These are phyloP conservation scores for Conidiobolus incongruus DNA, from an alignment of 371 early-diverging fungal species.

Conservation along the genomic window DNA sequence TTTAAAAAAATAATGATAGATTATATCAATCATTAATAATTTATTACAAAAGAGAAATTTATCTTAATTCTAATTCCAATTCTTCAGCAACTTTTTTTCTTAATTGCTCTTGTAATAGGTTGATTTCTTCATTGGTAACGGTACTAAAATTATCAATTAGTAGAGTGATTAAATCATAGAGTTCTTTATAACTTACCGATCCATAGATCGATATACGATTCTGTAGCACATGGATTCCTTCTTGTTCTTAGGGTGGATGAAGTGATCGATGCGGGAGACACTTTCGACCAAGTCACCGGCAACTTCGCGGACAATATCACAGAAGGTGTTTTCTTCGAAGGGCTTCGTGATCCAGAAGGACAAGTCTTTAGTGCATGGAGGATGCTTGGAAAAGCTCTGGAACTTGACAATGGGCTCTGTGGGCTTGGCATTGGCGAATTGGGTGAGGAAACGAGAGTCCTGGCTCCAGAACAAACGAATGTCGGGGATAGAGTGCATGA, in stretches of 20 bases:
- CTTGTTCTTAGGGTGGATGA: conserved; percentile 64
- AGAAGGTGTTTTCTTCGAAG: conserved; percentile 84
- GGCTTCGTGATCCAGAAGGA: conserved; percentile 56
- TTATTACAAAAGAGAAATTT: conserved; percentile 7
- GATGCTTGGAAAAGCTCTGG: conserved; percentile 60
- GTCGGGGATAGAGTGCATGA: conserved; percentile 84
- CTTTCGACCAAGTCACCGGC: conserved; percentile 86
- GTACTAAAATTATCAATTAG: background rate
- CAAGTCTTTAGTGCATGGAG: conserved; percentile 78
- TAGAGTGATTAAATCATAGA: conserved; percentile 2
- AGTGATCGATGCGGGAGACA: conserved; percentile 72
- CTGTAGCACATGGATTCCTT: conserved; percentile 69
- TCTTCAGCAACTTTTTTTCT: conserved; percentile 33
- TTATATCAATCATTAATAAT: too few relatives aligned
- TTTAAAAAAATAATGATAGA: too few relatives aligned
- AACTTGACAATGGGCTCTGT: conserved; percentile 27
- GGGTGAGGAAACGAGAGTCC: conserved; percentile 69
- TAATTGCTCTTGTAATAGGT: conserved; percentile 62
- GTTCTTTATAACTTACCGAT: conserved; percentile 20
- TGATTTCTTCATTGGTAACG: conserved; percentile 84
- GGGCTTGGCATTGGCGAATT: conserved; percentile 48
- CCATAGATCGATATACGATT: conserved; percentile 82
- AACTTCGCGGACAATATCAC: conserved; percentile 73
- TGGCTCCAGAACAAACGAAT: conserved; percentile 90
- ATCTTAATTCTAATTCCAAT: conserved; percentile 59